Evolutionary conservation across 2,329 filamentous ascomycete species (phyloP), one percentile per base, ranked within the genome.

Genomic region (Aspergillus ochraceoroseus): DNA sequence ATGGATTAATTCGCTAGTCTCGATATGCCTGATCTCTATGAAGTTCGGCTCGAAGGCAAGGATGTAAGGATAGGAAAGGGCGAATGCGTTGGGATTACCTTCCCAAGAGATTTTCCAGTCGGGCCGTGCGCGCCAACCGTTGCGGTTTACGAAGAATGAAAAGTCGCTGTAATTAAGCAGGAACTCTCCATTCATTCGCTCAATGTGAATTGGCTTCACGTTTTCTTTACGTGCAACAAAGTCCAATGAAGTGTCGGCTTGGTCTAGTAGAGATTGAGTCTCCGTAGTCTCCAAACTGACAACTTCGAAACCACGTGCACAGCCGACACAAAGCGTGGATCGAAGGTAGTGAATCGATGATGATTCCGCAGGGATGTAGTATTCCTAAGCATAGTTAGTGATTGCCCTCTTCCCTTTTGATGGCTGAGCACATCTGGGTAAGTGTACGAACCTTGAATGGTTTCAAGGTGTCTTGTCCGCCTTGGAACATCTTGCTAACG

Each of bases 41-140:
- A 98, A 98, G 59, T 92, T 95, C 25, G 88, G 82, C 68, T 98
- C 92, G 63, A 98, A 98, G 0, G 90, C 92, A 56, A 98, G 72
- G 49, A 98, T 95, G 76, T 94, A 98, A 32, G 92, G 92, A 58
- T 94, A 94, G 52, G 88, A 95, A 39, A 96, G 81, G 1, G 92
- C 92, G 65, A 98, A 98, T 43, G 82, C 83, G 56, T 87, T 84
- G 27, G 92, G 92, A 30, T 81, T 86, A 41, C 92, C 92, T 70
- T 98, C 92, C 92, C 92, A 98, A 49, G 90, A 85, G 59, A 98
- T 95, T 56, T 85, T 83, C 92, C 92, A 98, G 65, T 98, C 92
- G 4, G 89, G 88, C 57, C 89, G 78, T 38, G 90, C 90, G 48
- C 92, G 82, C 92, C 92, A 98, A 25, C 92, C 92, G 64, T 98